A percentile compares a stretch with the other conserved stretches of the same genome.
phyloP scores from a whole-genome alignment of 352 stramenopile species.

The Pythium sp. region DNA sequence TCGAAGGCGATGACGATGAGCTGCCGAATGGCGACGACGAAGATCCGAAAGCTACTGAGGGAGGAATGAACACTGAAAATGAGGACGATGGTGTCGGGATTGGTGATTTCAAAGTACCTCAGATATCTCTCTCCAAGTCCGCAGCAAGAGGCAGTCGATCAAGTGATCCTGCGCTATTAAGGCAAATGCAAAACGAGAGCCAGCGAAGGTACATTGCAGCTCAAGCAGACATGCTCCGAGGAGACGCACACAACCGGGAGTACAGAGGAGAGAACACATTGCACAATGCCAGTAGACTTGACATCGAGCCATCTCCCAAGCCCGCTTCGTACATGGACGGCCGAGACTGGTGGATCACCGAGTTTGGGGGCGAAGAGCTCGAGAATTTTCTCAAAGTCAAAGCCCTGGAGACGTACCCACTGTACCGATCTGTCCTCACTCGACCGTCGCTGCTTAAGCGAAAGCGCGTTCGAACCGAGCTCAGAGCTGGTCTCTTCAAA shows the following conservation, averaged over 20 bases:
- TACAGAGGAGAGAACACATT: background rate
- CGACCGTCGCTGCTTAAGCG: slow-evolving; percentile 52
- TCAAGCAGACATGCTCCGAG: slow-evolving; percentile 38
- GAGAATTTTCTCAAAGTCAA: slow-evolving; percentile 67
- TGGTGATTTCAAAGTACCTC: slow-evolving; percentile 38
- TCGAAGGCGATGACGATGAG: slow-evolving; percentile 8
- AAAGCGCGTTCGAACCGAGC: slow-evolving; percentile 47
- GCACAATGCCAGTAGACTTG: slow-evolving; percentile 12
- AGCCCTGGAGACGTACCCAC: slow-evolving; percentile 74
- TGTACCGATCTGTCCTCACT: slow-evolving; percentile 60
- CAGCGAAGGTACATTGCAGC: slow-evolving; percentile 53
- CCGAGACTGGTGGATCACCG: slow-evolving; percentile 73
- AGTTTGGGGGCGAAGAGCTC: slow-evolving; percentile 71
- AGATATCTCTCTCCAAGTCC: slow-evolving; percentile 19
- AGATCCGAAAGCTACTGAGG: slow-evolving; percentile 4
- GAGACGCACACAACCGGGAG: background rate
- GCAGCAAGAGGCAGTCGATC: slow-evolving; percentile 6
- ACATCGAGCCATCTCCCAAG: slow-evolving; percentile 14
- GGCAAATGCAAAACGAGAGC: slow-evolving; percentile 41
- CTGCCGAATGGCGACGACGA: background rate
- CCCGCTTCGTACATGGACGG: slow-evolving; percentile 47
- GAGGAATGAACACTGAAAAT: slow-evolving; percentile 10
- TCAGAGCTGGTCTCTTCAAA: slow-evolving; percentile 80
- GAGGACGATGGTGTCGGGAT: slow-evolving; percentile 62
- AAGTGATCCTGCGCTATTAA: slow-evolving; percentile 48